Conservation (phyloP, 2,329 filamentous ascomycete genomes). For the Fusarium denticulatum region DNA sequence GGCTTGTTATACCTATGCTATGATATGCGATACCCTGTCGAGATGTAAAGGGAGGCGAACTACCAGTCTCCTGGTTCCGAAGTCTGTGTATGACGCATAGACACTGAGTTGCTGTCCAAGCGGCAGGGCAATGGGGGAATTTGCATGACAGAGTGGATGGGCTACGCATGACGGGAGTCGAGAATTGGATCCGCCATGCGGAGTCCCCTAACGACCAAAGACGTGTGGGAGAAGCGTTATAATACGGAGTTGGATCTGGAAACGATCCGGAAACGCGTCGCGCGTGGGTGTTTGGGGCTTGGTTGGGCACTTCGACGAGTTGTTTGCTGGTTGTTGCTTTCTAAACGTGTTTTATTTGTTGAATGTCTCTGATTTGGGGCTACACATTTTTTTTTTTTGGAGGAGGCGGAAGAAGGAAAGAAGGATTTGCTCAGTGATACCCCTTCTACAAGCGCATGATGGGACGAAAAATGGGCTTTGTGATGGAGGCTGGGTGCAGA, state of each 20-base stretch:
- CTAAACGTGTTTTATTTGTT: conserved; percentile 23
- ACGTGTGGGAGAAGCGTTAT: conserved; percentile 7
- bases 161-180: conserved; percentile 13
- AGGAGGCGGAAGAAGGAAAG: background rate
- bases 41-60: conserved; percentile 7
- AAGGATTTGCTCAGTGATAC: conserved; percentile 13
- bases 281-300: conserved; percentile 32
- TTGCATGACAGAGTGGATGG: conserved; percentile 1
- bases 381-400: background rate
- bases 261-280: conserved; percentile 31
- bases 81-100: conserved; percentile 29
- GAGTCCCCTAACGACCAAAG: conserved; percentile 9
- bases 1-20: conserved; percentile 8
- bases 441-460: conserved; percentile 9
- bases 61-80: conserved; percentile 8
- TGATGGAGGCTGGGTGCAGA: conserved; percentile 4
- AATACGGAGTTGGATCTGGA: conserved; percentile 32
- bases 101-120: conserved; percentile 9
- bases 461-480: conserved; percentile 11
- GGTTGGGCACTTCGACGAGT: conserved; percentile 29
- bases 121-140: conserved; percentile 6
- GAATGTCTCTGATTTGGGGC: conserved; percentile 34
- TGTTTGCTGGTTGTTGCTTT: conserved; percentile 19
- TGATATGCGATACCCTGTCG: background rate
- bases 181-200: conserved; percentile 28